phyloP scores from a whole-genome alignment of 352 stramenopile genomes.

The Paralagenidium karlingii region DNA sequence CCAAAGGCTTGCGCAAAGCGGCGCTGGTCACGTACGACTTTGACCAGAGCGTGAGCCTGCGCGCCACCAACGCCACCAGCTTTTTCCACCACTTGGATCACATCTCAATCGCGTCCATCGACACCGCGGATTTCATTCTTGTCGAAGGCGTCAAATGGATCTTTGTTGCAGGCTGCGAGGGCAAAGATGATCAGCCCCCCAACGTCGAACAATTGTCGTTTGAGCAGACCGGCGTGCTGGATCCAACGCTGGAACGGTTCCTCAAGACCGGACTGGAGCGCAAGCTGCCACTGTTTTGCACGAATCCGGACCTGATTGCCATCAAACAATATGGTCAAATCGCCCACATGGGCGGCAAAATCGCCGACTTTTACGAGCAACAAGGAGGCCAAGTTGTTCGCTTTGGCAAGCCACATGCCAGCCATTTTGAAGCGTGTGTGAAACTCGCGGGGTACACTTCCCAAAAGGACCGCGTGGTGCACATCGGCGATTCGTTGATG shows the following conservation, averaged over 20 bases:
- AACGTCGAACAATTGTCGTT: conserved; percentile 20
- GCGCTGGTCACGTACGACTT: conserved; percentile 26
- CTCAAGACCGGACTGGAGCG: conserved; percentile 31
- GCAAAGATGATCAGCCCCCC: too few species aligned
- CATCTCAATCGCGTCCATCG: conserved; percentile 19
- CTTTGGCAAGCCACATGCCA: conserved; percentile 78
- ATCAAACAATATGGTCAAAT: conserved; percentile 42
- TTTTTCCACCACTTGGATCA: conserved; percentile 25
- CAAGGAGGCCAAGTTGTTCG: conserved; percentile 54
- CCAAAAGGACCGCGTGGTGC: conserved; percentile 18
- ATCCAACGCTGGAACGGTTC: too few species aligned
- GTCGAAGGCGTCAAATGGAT: conserved; percentile 44
- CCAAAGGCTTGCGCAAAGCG: conserved; percentile 14
- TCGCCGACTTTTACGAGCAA: conserved; percentile 68
- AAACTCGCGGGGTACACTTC: conserved; percentile 10
- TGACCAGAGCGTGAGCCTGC: conserved; percentile 14
- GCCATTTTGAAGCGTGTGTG: conserved; percentile 63
- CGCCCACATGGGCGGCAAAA: conserved; percentile 60
- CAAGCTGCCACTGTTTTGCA: conserved; percentile 69
- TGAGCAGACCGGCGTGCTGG: conserved; percentile 25
- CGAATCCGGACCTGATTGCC: conserved; percentile 80
- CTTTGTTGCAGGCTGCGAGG: too few species aligned
- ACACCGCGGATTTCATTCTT: conserved; percentile 31
- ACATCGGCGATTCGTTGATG: conserved; percentile 55
- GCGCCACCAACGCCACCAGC: conserved; percentile 19